Evolutionary conservation across 768 basidiomycete genomes (phyloP), one percentile per base, ranked within the genome.

Genomic region (Kwoniella heveanensis): DNA sequence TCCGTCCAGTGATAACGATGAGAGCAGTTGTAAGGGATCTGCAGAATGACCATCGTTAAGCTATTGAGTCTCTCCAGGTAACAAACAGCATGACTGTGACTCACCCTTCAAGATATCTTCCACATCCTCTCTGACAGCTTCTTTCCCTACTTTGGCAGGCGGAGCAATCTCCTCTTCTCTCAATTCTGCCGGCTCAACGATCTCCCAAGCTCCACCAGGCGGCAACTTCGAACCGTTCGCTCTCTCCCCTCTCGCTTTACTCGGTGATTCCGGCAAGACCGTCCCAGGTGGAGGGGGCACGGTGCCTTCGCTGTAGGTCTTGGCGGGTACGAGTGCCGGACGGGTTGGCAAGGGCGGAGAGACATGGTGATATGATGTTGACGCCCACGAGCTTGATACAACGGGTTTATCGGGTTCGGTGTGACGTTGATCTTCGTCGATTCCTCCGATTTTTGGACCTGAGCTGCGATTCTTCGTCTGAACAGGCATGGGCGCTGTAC

Each of bases 31-130:
- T 46, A 74, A 32, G 36, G 67, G 58, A 25, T 60, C 64, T 64
- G 39, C 5, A 17, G 25, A 36, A 15, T 7, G n/a, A 19, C 17
- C 9, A 44, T 32, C n/a, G n/a, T n/a, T n/a, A n/a, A n/a, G n/a
- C n/a, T n/a, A n/a, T n/a, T n/a, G n/a, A n/a, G n/a, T n/a, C n/a
- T n/a, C n/a, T n/a, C n/a, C n/a, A n/a, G n/a, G n/a, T n/a, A n/a
- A n/a, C n/a, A n/a, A n/a, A n/a, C n/a, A n/a, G n/a, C n/a, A n/a
- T 21, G 36, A 10, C 15, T 17, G 12, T 4, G 22, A 76, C 79
- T 70, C 82, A 92, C 92, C 92, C 72, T 85, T 84, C 57, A 92
- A 85, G 60, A 95, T 86, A 60, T 89, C 87, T 24, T 88, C 86
- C 1, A 86, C 85, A 73, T 94, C 88, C 15, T 83, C 80, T 67